phyloP scores from a whole-genome alignment of 805 yeast species.

The Metschnikowia borealis region DNA sequence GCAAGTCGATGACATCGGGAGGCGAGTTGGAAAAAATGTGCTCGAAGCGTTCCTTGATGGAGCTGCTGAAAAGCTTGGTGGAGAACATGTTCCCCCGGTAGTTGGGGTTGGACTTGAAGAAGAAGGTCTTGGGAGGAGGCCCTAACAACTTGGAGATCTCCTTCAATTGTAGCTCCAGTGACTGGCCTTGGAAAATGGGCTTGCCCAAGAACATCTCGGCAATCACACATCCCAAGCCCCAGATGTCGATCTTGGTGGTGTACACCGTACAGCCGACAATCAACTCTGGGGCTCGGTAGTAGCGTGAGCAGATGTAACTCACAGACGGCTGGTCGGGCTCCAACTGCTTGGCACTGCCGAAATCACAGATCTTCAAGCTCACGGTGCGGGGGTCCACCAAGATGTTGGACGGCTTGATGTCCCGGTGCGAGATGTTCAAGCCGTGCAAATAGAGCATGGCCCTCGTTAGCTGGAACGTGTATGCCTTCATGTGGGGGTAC shows the following conservation, averaged over 20 bases:
- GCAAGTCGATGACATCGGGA: slow-evolving; percentile 78
- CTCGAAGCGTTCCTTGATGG: slow-evolving; percentile 45
- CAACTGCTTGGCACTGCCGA: slow-evolving; percentile 78
- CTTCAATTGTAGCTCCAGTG: slow-evolving; percentile 81
- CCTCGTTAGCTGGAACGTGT: slow-evolving; percentile 74
- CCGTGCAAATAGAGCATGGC: slow-evolving; percentile 83
- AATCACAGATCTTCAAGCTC: slow-evolving; percentile 72
- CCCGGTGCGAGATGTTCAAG: slow-evolving; percentile 77
- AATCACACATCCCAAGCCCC: slow-evolving; percentile 97
- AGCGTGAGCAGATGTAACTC: slow-evolving; percentile 92
- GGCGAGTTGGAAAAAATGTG: slow-evolving; percentile 64
- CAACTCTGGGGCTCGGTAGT: slow-evolving; percentile 94
- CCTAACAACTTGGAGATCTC: slow-evolving; percentile 90
- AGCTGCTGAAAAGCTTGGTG: slow-evolving; percentile 56
- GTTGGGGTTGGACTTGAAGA: slow-evolving; percentile 69
- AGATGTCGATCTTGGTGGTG: slow-evolving; percentile 87
- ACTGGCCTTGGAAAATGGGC: slow-evolving; percentile 94
- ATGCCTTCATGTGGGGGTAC: slow-evolving; percentile 69
- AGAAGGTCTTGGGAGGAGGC: slow-evolving; percentile 69
- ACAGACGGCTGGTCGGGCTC: slow-evolving; percentile 84
- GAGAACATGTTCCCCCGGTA: slow-evolving; percentile 74
- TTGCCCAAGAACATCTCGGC: slow-evolving; percentile 91
- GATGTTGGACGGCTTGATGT: slow-evolving; percentile 79
- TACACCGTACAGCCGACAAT: slow-evolving; percentile 87
- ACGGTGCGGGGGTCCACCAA: slow-evolving; percentile 69